phyloP scores from a whole-genome alignment of 2,329 filamentous ascomycete species.

The Botrytis byssoidea region DNA sequence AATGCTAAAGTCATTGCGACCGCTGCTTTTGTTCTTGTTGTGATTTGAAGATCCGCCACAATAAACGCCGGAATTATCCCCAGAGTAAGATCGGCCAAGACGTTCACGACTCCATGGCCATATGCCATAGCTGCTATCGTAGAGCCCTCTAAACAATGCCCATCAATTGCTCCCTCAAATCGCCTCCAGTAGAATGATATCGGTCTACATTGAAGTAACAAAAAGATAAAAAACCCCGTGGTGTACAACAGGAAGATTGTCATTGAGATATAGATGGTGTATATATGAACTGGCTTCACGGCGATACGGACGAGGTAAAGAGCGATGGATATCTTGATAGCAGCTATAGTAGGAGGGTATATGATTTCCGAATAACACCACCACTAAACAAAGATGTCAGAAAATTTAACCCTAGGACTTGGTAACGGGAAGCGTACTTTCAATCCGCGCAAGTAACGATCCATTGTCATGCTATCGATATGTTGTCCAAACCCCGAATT shows the following conservation, averaged over 20 bases:
- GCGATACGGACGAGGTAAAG: constrained; percentile 20
- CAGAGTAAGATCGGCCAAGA: constrained; percentile 42
- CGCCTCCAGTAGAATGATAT: constrained; percentile 42
- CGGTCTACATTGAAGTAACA: constrained; percentile 31
- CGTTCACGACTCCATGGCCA: constrained; percentile 42
- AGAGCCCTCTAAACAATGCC: constrained; percentile 36
- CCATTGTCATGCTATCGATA: constrained; percentile 14
- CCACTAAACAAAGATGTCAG: constrained; percentile 22
- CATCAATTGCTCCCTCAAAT: constrained; percentile 31
- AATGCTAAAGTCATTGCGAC: constrained; percentile 38
- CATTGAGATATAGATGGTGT: constrained; percentile 10
- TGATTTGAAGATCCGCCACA: constrained; percentile 44
- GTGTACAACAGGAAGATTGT: constrained; percentile 37
- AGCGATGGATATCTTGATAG: constrained; percentile 20
- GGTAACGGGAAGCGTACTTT: constrained; percentile 24
- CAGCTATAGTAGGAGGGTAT: constrained; percentile 46
- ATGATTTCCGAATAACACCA: constrained; percentile 38
- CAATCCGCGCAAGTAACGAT: constrained; percentile 22
- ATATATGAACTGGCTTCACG: constrained; percentile 9
- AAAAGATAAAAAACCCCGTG: constrained; percentile 25
- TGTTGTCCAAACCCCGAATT: constrained; percentile 31
- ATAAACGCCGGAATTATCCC: constrained; percentile 43
- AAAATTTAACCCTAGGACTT: not conserved
- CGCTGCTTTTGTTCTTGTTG: constrained; percentile 41
- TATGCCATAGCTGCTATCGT: constrained; percentile 40